Base-by-base conservation (phyloP, 2,329 filamentous ascomycete species). In the Rutstroemia sydowiana region DNA sequence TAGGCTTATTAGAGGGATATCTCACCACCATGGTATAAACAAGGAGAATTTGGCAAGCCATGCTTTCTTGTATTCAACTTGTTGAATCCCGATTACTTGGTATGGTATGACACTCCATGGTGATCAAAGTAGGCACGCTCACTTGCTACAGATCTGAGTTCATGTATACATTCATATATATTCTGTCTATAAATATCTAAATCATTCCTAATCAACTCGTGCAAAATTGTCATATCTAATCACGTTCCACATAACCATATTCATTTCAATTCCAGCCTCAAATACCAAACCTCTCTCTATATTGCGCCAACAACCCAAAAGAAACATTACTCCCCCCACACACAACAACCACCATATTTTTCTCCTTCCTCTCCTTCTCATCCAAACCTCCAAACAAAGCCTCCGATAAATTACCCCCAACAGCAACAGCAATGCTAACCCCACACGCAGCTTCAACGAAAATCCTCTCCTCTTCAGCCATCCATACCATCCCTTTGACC, bases 381-480 rank as follows among this genome's bases (percentile, higher is more conserved):
- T 91, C 90, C 66, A 91, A 95, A 0, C 89, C 83, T 31, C 85
- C 74, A 71, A 96, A 92, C 2, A 95, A 14, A 20, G 26, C n/a
- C 18, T 31, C n/a, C 14, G 6, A 30, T 62, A 95, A 14, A 13
- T 39, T 8, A 3, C 31, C 26, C 7, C 14, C 23, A 62, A 95
- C 65, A 37, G 77, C 68, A 3, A 80, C 67, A 1, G 85, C 88
- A 11, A 95, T 70, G 48, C 85, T 86, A 5, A 92, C 89, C 1
- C 91, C 90, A 66, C 92, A 96, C 0, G 90, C 83, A 32, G 85
- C 74, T 71, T 97, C 92, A 3, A 95, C 88, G 52, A 95, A 73
- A 52, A 92, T 71, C 23, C 86, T 73, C 61, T 91, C 87, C 55
- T 95, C 89, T 58, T 96, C 87, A 9, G 88, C 84, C 56, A 96